These are phyloP conservation scores for Coemansia sp. DNA, from an alignment of 192 early-diverging fungal species.

Conservation along the genomic window DNA sequence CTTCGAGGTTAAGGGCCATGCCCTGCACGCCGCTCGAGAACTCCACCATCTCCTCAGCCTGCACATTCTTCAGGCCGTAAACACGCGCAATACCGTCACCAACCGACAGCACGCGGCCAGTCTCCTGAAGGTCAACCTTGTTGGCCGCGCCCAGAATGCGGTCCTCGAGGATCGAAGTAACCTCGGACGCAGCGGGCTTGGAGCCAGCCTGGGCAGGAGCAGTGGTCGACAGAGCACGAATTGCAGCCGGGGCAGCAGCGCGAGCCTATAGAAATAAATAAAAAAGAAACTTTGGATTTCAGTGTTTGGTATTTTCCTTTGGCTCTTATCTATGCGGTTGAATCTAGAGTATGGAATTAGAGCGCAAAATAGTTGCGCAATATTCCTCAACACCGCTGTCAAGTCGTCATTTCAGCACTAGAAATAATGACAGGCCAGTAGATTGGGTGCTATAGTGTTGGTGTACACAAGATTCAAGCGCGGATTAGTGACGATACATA, in stretches of 20 bases:
- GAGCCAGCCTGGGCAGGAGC: conserved; percentile 45
- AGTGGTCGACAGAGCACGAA: conserved; percentile 54
- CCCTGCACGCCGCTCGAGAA: conserved; percentile 99
- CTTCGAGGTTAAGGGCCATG: conserved; percentile 99
- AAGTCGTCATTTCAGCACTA: neutral
- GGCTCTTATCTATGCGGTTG: neutral
- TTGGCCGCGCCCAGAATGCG: conserved; percentile 86
- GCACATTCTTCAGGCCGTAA: conserved; percentile 95
- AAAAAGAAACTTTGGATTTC: neutral
- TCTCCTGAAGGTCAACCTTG: conserved; percentile 92
- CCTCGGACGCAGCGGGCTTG: conserved; percentile 83
- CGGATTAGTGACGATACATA: conserved; percentile 29
- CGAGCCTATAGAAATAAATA: conserved; percentile 37
- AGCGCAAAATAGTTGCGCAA: neutral
- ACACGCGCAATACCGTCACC: conserved; percentile 99
- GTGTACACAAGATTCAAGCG: neutral
- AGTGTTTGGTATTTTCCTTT: neutral
- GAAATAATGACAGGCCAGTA: conserved; percentile 1
- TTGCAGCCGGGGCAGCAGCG: conserved; percentile 46
- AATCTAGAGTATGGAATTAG: neutral
- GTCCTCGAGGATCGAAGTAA: conserved; percentile 96
- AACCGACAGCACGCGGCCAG: conserved; percentile 97
- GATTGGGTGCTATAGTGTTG: neutral
- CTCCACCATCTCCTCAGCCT: conserved; percentile 99
- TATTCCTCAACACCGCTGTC: neutral